Conservation (phyloP, 768 basidiomycete species). For the Psilocybe cyanescens region DNA sequence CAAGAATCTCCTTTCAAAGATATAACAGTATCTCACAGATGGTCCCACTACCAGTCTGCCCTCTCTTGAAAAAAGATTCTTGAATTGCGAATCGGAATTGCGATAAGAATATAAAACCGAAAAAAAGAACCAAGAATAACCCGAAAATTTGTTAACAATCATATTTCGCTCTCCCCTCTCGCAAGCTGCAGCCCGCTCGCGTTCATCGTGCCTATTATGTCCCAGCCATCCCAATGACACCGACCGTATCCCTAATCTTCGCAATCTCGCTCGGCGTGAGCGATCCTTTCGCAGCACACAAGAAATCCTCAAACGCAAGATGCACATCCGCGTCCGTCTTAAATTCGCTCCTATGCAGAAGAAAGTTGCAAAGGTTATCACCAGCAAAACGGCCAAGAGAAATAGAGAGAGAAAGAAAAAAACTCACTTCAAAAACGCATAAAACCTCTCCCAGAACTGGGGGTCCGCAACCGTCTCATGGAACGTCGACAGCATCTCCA, state of each 20-base stretch:
- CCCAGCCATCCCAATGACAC: constrained; percentile 89
- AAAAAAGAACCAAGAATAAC: no score
- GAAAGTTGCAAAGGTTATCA: neutral
- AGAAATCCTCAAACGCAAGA: constrained; percentile 84
- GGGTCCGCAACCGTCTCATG: constrained; percentile 75
- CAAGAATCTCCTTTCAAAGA: no score
- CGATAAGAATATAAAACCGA: no score
- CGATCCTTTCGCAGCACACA: constrained; percentile 78
- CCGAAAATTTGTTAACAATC: no score
- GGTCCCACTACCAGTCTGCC: no score
- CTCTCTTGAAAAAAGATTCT: no score
- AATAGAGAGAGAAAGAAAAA: neutral
- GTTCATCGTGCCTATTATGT: constrained; percentile 36
- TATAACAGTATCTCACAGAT: no score
- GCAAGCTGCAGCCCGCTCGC: no score
- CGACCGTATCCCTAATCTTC: constrained; percentile 87
- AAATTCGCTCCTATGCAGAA: constrained; percentile 62
- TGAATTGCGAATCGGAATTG: no score
- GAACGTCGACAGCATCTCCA: constrained; percentile 56
- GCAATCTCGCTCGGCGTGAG: constrained; percentile 89
- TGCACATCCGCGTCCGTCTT: constrained; percentile 64
- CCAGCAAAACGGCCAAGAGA: neutral
- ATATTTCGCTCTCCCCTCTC: no score
- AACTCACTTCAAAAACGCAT: constrained; percentile 64
- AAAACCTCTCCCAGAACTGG: constrained; percentile 77